Percentiles rank a stretch among this genome's conserved stretches.
phyloP scores from a whole-genome alignment of 495 filamentous ascomycete species.

The Poronia punctata region DNA sequence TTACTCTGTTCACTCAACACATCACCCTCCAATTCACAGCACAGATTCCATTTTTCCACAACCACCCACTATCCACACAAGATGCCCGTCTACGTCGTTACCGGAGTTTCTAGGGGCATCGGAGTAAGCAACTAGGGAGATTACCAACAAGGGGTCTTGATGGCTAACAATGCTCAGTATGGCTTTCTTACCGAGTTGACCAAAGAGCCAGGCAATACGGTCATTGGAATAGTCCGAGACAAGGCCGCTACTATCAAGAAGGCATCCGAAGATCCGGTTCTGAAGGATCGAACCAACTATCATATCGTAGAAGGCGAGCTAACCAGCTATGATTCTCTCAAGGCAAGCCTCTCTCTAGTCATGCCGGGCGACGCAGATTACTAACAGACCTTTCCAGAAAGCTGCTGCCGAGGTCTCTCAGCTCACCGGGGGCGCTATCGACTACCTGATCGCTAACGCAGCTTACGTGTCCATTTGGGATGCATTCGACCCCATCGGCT shows the following conservation, averaged over 20 bases:
- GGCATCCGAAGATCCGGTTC: constrained; percentile 18
- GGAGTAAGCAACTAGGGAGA: constrained; percentile 24
- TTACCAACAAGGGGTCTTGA: neutral
- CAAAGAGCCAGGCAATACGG: constrained; percentile 26
- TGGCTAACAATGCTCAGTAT: constrained; percentile 20
- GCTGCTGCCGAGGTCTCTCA: constrained; percentile 22
- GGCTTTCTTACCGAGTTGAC: constrained; percentile 35
- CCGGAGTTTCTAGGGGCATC: constrained; percentile 33
- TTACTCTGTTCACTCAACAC: too few relatives aligned
- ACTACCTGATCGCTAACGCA: constrained; percentile 45
- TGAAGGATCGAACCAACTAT: constrained; percentile 30
- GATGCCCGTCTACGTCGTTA: constrained; percentile 6
- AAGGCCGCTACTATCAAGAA: constrained; percentile 20
- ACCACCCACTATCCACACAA: too few relatives aligned
- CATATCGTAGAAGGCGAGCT: constrained; percentile 36
- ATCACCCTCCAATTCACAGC: too few relatives aligned
- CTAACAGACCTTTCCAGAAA: constrained; percentile 15
- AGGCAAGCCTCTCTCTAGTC: constrained; percentile 7
- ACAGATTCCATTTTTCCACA: neutral
- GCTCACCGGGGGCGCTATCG: constrained; percentile 30
- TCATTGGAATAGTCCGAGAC: constrained; percentile 40
- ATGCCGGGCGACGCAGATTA: neutral
- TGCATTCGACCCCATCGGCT: constrained; percentile 9
- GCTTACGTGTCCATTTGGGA: constrained; percentile 18
- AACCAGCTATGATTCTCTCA: constrained; percentile 26